phyloP scores from a whole-genome alignment of 345 rosid species.

The Raphanus sativus region DNA sequence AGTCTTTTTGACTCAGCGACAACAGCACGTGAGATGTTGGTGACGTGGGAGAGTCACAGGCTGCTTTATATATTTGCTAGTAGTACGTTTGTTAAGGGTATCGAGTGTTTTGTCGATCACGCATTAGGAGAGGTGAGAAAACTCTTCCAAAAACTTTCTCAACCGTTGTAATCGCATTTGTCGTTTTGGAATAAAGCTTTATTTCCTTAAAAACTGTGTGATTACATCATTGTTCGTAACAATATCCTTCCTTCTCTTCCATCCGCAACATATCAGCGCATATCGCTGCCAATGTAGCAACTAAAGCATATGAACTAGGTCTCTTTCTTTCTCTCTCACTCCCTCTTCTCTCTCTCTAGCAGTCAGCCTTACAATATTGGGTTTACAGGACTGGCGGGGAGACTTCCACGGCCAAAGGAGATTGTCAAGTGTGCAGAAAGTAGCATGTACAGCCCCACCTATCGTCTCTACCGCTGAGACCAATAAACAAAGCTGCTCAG shows the following conservation, averaged over 20 bases:
- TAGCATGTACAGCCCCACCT: constrained; percentile 89
- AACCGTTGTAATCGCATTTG: no score
- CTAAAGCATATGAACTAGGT: constrained; percentile 95
- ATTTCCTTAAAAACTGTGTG: no score
- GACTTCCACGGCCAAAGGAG: constrained; percentile 77
- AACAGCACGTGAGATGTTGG: no score
- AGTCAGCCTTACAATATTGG: background rate
- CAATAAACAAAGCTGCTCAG: constrained; percentile 5
- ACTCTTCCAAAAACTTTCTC: no score
- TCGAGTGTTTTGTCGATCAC: no score
- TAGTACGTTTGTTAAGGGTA: no score
- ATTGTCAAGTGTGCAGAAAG: constrained; percentile 77
- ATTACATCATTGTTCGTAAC: no score
- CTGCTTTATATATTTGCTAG: no score
- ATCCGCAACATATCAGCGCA: constrained; percentile 85
- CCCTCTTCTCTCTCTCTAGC: background rate
- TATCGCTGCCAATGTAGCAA: constrained; percentile 94
- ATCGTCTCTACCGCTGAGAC: constrained; percentile 62
- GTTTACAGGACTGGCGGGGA: constrained; percentile 74
- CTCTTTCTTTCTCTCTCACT: constrained; percentile 7
- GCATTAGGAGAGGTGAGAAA: no score
- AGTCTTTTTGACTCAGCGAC: no score
- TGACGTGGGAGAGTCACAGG: no score
- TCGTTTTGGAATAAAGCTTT: no score
- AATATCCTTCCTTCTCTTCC: constrained; percentile 79